Evolutionary conservation across 164 flowering plant genomes (phyloP).

Genomic region (Annona cherimola): DNA sequence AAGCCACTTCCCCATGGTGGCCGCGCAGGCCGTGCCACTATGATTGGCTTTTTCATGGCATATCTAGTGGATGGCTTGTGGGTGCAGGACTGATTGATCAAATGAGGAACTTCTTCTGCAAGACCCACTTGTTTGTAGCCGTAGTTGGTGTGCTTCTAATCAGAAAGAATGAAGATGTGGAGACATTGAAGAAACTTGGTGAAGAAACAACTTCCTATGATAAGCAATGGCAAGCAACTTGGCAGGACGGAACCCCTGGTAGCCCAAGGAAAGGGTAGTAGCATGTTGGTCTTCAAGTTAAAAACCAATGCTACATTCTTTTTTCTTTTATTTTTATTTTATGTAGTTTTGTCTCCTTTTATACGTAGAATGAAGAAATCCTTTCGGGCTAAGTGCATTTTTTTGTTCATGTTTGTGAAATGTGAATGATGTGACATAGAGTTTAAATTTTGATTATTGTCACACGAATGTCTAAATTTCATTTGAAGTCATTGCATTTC

Average conservation of each 20-base stretch:
- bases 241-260: slow-evolving; percentile 67
- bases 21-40: slow-evolving; percentile 84
- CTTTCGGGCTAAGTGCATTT: neutral
- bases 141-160: slow-evolving; percentile 77
- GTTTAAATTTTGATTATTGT: neutral
- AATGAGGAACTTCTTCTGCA: slow-evolving; percentile 98
- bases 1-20: neutral
- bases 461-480: neutral
- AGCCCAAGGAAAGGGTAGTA: slow-evolving; percentile 35
- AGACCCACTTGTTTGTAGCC: slow-evolving; percentile 75
- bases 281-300: slow-evolving; percentile 1
- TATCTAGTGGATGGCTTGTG: slow-evolving; percentile 89
- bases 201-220: slow-evolving; percentile 92
- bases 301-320: neutral
- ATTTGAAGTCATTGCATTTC: neutral
- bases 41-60: slow-evolving; percentile 98
- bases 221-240: slow-evolving; percentile 99
- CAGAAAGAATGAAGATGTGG: slow-evolving; percentile 89
- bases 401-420: neutral
- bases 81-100: slow-evolving; percentile 96
- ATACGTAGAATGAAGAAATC: slow-evolving; percentile 9
- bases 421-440: neutral
- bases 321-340: slow-evolving; percentile 9
- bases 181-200: slow-evolving; percentile 67
- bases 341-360: slow-evolving; percentile 1